Percentiles rank a stretch among this genome's conserved stretches.
Conservation (phyloP, 1,284 basidiomycete genomes). For the Rhodofomes roseus region DNA sequence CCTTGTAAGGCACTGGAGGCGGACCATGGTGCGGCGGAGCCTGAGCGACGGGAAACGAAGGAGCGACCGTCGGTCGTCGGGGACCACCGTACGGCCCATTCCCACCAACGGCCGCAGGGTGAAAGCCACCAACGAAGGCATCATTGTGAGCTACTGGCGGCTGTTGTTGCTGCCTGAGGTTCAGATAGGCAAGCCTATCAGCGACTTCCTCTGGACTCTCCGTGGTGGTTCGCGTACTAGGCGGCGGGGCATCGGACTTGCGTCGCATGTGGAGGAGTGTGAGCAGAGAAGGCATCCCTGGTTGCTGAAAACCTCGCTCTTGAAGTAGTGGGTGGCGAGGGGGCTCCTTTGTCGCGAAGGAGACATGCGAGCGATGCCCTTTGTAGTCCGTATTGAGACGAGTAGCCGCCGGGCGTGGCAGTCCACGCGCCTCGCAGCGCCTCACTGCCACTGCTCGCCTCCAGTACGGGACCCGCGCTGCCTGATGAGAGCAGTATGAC, state of each 20-base stretch:
- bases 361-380: background rate
- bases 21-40: constrained; percentile 20
- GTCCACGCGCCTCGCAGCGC: background rate
- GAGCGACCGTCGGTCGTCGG: background rate
- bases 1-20: constrained; percentile 36
- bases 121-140: constrained; percentile 31
- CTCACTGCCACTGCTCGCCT: background rate
- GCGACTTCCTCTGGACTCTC: constrained; percentile 7
- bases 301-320: background rate
- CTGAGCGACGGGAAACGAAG: background rate
- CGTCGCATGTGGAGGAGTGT: constrained; percentile 15
- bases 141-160: background rate
- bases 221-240: constrained; percentile 5
- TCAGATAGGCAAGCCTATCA: constrained; percentile 9
- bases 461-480: background rate
- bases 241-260: constrained; percentile 6
- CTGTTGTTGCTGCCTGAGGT: constrained; percentile 6
- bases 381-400: constrained; percentile 1
- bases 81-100: background rate
- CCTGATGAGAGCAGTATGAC: background rate
- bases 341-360: background rate
- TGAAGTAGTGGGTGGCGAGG: background rate
- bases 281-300: constrained; percentile 1
- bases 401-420: constrained; percentile 1
- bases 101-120: constrained; percentile 5